phyloP scores from a whole-genome alignment of 2,329 filamentous ascomycete species.

The Colletotrichum sp. region DNA sequence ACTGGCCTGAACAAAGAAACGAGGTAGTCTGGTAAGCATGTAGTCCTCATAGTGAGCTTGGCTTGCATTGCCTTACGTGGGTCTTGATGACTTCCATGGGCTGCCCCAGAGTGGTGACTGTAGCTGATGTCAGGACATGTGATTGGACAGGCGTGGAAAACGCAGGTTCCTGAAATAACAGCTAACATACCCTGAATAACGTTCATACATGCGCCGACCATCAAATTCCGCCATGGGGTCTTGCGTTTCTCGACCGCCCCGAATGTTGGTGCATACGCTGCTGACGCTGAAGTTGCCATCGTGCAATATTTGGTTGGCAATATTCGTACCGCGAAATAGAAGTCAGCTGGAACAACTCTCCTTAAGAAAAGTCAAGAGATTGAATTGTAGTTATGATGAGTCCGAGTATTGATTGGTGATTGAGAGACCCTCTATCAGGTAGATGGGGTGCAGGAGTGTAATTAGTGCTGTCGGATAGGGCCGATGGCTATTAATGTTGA shows the following conservation, averaged over 20 bases:
- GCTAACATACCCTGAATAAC: not conserved
- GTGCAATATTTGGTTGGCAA: not conserved
- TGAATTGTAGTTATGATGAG: not conserved
- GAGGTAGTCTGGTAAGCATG: not conserved
- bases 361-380: not conserved
- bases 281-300: not conserved
- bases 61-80: constrained; percentile 1
- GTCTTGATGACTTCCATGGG: constrained; percentile 24
- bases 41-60: not conserved
- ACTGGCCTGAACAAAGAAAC: not conserved
- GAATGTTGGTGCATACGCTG: not conserved
- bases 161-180: fast-evolving
- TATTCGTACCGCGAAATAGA: not conserved
- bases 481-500: not conserved
- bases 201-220: not conserved
- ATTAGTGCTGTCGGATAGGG: not conserved
- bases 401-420: not conserved
- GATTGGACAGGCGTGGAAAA: not conserved
- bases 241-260: not conserved
- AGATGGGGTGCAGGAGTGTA: not conserved
- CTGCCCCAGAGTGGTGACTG: constrained; percentile 20
- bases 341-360: too few relatives aligned
- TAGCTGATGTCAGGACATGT: not conserved
- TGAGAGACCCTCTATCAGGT: not conserved
- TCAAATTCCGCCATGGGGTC: not conserved